Evolutionary conservation across 768 basidiomycete species (phyloP).

Genomic region (Russula virescens): DNA sequence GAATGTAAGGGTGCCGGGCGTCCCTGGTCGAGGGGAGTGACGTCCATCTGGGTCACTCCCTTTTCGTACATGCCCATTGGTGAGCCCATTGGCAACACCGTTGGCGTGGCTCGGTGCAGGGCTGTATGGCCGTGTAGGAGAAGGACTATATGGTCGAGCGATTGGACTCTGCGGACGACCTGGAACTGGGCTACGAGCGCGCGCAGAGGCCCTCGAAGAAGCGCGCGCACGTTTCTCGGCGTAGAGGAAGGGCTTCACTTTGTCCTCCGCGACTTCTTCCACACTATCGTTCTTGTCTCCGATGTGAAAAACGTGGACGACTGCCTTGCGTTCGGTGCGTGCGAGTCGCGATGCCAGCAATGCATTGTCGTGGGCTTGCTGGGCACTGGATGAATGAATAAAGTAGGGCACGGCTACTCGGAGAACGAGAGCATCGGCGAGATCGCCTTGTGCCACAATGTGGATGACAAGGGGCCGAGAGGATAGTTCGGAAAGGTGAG

Average conservation of each 20-base stretch:
- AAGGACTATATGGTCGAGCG: slow-evolving; percentile 4
- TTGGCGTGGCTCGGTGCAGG: slow-evolving; percentile 25
- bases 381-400: slow-evolving; percentile 66
- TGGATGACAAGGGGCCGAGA: slow-evolving; percentile 64
- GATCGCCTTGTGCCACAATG: slow-evolving; percentile 56
- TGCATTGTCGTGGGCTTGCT: slow-evolving; percentile 87
- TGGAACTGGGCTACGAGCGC: neutral
- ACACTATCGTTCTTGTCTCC: slow-evolving; percentile 36
- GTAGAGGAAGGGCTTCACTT: slow-evolving; percentile 55
- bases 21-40: slow-evolving; percentile 18
- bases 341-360: slow-evolving; percentile 81
- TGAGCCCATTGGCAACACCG: slow-evolving; percentile 32
- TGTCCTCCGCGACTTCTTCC: slow-evolving; percentile 52
- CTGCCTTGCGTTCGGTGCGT: slow-evolving; percentile 58
- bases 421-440: slow-evolving; percentile 70
- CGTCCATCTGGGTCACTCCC: slow-evolving; percentile 29
- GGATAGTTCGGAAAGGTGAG: slow-evolving; percentile 64
- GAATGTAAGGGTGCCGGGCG: slow-evolving; percentile 21
- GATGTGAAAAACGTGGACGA: slow-evolving; percentile 79
- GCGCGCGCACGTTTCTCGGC: slow-evolving; percentile 35
- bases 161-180: neutral
- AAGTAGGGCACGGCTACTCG: slow-evolving; percentile 78
- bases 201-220: slow-evolving; percentile 15
- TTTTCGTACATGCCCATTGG: slow-evolving; percentile 32
- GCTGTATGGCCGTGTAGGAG: slow-evolving; percentile 12